phyloP scores from a whole-genome alignment of 768 basidiomycete genomes.

The Coprinopsis cinerea region DNA sequence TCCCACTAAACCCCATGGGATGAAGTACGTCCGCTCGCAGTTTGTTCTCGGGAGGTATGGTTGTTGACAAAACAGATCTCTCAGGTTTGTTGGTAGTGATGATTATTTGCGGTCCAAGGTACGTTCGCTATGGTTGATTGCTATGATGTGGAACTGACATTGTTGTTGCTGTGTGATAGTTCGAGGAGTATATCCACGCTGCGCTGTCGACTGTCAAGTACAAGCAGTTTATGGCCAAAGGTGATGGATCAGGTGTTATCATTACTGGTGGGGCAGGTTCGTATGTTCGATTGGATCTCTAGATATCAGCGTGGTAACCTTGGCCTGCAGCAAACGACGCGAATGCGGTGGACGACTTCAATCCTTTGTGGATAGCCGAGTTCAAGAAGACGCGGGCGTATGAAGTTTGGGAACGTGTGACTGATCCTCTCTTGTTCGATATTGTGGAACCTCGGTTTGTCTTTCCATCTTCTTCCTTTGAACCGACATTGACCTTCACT shows the following conservation, averaged over 20 bases:
- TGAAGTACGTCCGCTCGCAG: conserved; percentile 78
- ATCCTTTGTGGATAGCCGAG: conserved; percentile 79
- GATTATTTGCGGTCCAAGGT: conserved; percentile 90
- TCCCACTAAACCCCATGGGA: conserved; percentile 44
- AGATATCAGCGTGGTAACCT: conserved; percentile 4
- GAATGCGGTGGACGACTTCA: conserved; percentile 73
- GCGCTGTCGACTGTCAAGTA: conserved; percentile 88
- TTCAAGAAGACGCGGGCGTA: conserved; percentile 87
- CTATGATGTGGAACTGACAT: background rate
- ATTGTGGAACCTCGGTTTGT: conserved; percentile 84
- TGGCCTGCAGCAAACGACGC: conserved; percentile 42
- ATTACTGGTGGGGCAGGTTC: conserved; percentile 60
- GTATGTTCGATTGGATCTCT: conserved; percentile 6
- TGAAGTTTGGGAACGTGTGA: conserved; percentile 84
- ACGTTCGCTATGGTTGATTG: conserved; percentile 9
- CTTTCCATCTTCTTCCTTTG: background rate
- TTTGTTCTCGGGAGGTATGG: background rate
- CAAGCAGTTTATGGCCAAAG: conserved; percentile 74
- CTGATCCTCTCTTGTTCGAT: conserved; percentile 91
- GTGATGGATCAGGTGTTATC: conserved; percentile 55
- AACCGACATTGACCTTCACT: background rate
- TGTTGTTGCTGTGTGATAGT: conserved; percentile 32
- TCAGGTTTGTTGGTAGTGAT: conserved; percentile 90
- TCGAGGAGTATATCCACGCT: conserved; percentile 91
- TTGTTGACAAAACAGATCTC: background rate